phyloP scores from a whole-genome alignment of 768 basidiomycete genomes.

The Auriscalpium orientale region DNA sequence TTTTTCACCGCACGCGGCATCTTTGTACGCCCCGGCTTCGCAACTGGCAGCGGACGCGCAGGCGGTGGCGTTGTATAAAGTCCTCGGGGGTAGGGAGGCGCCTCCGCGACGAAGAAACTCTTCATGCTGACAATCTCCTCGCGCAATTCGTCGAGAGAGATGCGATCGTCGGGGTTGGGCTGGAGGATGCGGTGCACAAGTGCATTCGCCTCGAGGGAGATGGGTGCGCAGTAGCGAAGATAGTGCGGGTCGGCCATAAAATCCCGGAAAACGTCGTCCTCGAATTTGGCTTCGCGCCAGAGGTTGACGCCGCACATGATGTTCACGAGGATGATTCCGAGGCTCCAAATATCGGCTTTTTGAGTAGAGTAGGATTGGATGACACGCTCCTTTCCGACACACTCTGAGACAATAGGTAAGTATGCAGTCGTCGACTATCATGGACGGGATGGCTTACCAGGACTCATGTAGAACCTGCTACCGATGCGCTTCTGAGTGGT shows the following conservation, averaged over 20 bases:
- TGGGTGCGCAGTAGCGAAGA: neutral
- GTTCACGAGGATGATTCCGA: constrained; percentile 78
- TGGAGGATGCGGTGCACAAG: neutral
- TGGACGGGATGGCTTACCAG: constrained; percentile 37
- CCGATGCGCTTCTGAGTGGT: constrained; percentile 51
- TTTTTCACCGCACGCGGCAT: no score
- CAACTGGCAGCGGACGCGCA: no score
- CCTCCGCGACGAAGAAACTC: neutral
- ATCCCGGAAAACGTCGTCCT: constrained; percentile 29
- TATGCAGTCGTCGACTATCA: neutral
- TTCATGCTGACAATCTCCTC: neutral
- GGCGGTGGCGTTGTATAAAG: no score
- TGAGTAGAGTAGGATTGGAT: constrained; percentile 46
- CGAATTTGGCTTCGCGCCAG: constrained; percentile 65
- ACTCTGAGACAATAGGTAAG: constrained; percentile 36
- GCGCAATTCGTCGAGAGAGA: neutral
- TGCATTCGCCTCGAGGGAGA: neutral
- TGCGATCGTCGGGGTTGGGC: neutral
- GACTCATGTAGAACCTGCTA: constrained; percentile 61
- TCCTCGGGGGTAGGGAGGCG: no score
- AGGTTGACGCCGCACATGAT: constrained; percentile 73
- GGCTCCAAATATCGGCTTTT: constrained; percentile 65
- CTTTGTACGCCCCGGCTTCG: no score
- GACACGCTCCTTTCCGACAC: constrained; percentile 37
- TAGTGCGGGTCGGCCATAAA: neutral